A percentile compares a stretch with the other conserved stretches of the same genome.
phyloP scores from a whole-genome alignment of 2,329 filamentous ascomycete species.

The Epichloe sylvatica region DNA sequence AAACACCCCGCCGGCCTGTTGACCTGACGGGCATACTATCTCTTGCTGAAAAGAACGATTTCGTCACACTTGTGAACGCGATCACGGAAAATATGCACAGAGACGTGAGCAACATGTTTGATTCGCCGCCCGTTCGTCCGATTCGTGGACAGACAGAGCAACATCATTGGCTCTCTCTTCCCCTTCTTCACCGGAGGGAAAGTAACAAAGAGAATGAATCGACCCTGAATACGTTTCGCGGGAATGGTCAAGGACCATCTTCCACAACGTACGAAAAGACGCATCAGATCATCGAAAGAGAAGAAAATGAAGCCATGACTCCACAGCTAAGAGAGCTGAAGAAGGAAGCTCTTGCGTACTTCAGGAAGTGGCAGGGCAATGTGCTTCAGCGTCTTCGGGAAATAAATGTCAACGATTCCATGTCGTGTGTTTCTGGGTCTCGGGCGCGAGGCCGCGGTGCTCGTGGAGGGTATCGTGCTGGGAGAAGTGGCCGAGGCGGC shows the following conservation, averaged over 20 bases:
- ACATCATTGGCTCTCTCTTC: conserved; percentile 23
- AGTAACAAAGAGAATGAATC: conserved; percentile 12
- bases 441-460: conserved; percentile 21
- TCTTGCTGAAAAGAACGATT: conserved; percentile 34
- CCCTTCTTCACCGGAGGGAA: conserved; percentile 14
- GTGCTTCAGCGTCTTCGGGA: conserved; percentile 60
- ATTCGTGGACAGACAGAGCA: conserved; percentile 17
- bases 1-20: conserved; percentile 28
- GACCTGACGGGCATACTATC: conserved; percentile 38
- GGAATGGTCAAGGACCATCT: conserved; percentile 1
- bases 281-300: conserved; percentile 17
- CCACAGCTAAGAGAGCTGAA: conserved; percentile 49
- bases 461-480: conserved; percentile 12
- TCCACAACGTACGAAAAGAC: conserved; percentile 14
- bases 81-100: conserved; percentile 43
- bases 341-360: conserved; percentile 54
- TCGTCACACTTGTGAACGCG: conserved; percentile 35
- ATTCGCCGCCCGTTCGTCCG: conserved; percentile 26
- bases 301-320: conserved; percentile 23
- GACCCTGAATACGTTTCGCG: conserved; percentile 3
- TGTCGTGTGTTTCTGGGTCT: conserved; percentile 10
- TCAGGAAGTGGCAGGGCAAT: conserved; percentile 65
- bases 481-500: conserved; percentile 17
- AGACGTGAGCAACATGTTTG: conserved; percentile 38
- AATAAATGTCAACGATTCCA: conserved; percentile 38